Evolutionary conservation across 177 flowering plant genomes (phyloP).

Genomic region (Vitis hybrid): DNA sequence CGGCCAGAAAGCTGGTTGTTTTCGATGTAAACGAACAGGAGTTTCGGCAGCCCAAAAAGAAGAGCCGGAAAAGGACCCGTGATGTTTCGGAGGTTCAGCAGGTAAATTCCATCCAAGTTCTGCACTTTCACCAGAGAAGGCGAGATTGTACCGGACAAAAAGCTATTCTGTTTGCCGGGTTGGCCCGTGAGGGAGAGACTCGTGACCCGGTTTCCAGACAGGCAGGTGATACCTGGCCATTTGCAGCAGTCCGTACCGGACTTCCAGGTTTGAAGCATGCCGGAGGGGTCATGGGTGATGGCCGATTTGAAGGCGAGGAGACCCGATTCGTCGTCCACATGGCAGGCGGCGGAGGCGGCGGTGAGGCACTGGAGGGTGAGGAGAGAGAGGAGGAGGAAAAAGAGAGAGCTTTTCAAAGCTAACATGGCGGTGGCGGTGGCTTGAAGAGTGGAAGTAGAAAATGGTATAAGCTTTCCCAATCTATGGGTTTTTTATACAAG

Average conservation of each 20-base stretch:
- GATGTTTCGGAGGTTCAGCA: constrained; percentile 43
- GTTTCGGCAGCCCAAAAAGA: constrained; percentile 39
- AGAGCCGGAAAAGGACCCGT: constrained; percentile 55
- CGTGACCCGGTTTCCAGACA: constrained; percentile 40
- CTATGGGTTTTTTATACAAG: too few relatives aligned
- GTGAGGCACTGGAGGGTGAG: constrained; percentile 7
- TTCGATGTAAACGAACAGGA: constrained; percentile 49
- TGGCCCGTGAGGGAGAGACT: constrained; percentile 31
- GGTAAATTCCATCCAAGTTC: constrained; percentile 38
- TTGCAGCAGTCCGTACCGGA: constrained; percentile 68
- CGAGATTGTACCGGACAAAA: constrained; percentile 58
- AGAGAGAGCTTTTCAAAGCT: background rate
- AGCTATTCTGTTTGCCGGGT: constrained; percentile 29
- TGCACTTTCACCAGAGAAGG: constrained; percentile 48
- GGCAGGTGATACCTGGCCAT: constrained; percentile 60
- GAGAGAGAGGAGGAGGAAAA: constrained; percentile 11
- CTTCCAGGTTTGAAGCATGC: constrained; percentile 58
- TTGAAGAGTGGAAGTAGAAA: too few relatives aligned
- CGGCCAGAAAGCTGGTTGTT: constrained; percentile 56
- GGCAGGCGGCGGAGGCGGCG: constrained; percentile 40
- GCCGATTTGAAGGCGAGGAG: constrained; percentile 61
- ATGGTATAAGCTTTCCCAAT: too few relatives aligned
- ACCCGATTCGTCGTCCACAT: constrained; percentile 59
- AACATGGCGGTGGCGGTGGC: too few relatives aligned
- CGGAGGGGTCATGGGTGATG: constrained; percentile 55